Conservation (phyloP, 139 green algal genomes). For the Micractinium sp. region DNA sequence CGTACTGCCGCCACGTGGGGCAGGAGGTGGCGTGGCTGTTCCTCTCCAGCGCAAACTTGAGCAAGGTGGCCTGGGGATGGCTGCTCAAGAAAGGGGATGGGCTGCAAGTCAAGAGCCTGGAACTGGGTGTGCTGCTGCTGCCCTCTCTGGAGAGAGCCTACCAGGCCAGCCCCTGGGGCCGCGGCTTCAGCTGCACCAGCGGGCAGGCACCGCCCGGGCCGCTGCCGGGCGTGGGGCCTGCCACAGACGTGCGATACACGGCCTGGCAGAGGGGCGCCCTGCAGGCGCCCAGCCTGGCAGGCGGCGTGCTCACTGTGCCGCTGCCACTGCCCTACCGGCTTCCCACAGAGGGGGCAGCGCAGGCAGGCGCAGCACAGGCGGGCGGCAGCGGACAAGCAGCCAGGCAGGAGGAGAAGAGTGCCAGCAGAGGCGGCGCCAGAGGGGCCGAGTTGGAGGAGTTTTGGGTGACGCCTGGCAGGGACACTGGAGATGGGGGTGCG, state of each 20-base stretch:
- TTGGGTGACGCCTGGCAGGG: background rate
- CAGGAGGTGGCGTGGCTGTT: slow-evolving; percentile 62
- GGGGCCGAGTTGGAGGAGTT: background rate
- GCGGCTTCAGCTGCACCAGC: slow-evolving; percentile 4
- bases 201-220: background rate
- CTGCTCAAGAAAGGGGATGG: slow-evolving; percentile 57
- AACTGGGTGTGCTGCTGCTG: slow-evolving; percentile 75
- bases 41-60: slow-evolving; percentile 76
- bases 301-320: background rate
- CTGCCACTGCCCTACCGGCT: background rate
- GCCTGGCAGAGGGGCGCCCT: background rate
- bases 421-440: no score
- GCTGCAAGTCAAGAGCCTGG: slow-evolving; percentile 67
- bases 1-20: slow-evolving; percentile 48
- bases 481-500: background rate
- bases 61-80: slow-evolving; percentile 86
- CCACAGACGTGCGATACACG: background rate
- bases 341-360: background rate
- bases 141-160: slow-evolving; percentile 60
- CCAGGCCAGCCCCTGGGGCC: slow-evolving; percentile 7
- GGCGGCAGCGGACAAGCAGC: background rate
- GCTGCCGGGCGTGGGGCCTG: background rate
- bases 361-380: background rate
- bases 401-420: background rate
- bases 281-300: background rate